Evolutionary conservation across 371 early-diverging fungal species (phyloP).

Genomic region (Rhizopus delemar): DNA sequence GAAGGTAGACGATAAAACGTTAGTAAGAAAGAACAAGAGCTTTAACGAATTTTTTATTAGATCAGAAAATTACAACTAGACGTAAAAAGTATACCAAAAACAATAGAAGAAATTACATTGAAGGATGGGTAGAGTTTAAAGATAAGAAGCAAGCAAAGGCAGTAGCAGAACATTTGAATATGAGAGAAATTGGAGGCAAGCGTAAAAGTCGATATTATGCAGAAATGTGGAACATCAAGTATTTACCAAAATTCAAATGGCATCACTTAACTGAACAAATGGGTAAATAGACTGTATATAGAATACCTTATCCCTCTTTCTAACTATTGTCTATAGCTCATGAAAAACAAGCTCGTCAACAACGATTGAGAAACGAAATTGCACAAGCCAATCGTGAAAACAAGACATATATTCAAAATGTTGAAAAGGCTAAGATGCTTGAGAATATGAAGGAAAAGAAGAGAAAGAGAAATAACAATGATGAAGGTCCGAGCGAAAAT

Average conservation of each 20-base stretch:
- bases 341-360: slow-evolving; percentile 79
- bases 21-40: neutral
- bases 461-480: slow-evolving; percentile 37
- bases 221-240: slow-evolving; percentile 96
- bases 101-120: slow-evolving; percentile 81
- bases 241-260: slow-evolving; percentile 97
- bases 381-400: slow-evolving; percentile 83
- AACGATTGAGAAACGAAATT: slow-evolving; percentile 84
- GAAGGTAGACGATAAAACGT: slow-evolving; percentile 56
- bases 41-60: slow-evolving; percentile 25
- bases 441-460: slow-evolving; percentile 74
- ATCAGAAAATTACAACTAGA: slow-evolving; percentile 55
- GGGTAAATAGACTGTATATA: slow-evolving; percentile 43
- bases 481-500: slow-evolving; percentile 22
- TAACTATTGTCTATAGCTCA: slow-evolving; percentile 54
- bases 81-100: slow-evolving; percentile 74
- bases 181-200: slow-evolving; percentile 82
- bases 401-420: slow-evolving; percentile 82
- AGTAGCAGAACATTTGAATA: slow-evolving; percentile 78
- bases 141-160: slow-evolving; percentile 87
- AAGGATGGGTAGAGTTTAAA: slow-evolving; percentile 97
- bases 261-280: slow-evolving; percentile 91
- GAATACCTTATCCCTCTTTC: neutral
- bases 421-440: slow-evolving; percentile 84
- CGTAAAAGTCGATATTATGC: slow-evolving; percentile 82